Conservation (phyloP, 2,329 filamentous ascomycete genomes). For the Cladobotryum mycophilum region DNA sequence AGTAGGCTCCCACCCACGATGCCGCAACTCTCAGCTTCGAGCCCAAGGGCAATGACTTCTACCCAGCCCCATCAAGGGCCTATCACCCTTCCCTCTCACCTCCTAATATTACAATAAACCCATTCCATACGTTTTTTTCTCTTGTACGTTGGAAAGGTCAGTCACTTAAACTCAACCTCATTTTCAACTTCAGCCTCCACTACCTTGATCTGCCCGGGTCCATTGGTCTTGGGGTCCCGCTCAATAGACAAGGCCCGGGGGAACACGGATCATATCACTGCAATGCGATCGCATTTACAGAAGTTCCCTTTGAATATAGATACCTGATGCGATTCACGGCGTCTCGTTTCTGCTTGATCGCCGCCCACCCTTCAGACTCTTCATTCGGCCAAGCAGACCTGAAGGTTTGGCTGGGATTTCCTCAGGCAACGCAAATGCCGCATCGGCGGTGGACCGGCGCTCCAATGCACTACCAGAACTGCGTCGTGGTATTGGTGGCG, state of each 20-base stretch:
- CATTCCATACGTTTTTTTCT: neutral
- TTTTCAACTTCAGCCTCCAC: too few species aligned
- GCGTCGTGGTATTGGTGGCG: constrained; percentile 40
- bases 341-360: constrained; percentile 26
- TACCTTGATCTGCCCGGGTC: neutral
- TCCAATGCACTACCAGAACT: constrained; percentile 45
- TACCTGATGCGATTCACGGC: constrained; percentile 15
- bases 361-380: constrained; percentile 70
- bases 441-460: constrained; percentile 59
- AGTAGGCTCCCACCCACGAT: too few species aligned
- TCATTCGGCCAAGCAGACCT: constrained; percentile 72
- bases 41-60: neutral
- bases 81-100: neutral
- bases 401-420: constrained; percentile 41
- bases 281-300: neutral
- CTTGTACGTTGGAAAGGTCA: neutral
- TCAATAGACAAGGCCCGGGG: too few species aligned
- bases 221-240: neutral
- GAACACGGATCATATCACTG: too few species aligned
- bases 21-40: neutral
- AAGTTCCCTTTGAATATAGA: neutral
- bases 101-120: neutral
- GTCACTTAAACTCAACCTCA: too few species aligned
- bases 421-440: constrained; percentile 31
- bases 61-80: neutral